A percentile compares a stretch with the other conserved stretches of the same genome.
These are phyloP conservation scores for Pseudodiploospora longispora DNA, from an alignment of 2,329 filamentous ascomycete genomes.

Conservation along the genomic window DNA sequence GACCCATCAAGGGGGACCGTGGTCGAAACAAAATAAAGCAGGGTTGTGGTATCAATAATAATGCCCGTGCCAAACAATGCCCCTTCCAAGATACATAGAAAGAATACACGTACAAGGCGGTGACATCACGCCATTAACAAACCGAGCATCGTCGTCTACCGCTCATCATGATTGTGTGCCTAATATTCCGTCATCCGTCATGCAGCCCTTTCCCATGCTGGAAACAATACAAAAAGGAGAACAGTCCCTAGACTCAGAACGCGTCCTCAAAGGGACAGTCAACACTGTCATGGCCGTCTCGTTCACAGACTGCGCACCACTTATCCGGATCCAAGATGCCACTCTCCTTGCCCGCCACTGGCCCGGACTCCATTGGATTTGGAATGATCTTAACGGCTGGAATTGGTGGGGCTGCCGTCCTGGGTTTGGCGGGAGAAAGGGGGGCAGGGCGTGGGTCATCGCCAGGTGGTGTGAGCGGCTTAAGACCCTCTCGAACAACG, in stretches of 20 bases:
- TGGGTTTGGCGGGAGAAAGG: conserved; percentile 43
- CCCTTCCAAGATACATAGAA: conserved; percentile 12
- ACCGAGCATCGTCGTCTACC: conserved; percentile 7
- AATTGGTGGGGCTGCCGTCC: conserved; percentile 28
- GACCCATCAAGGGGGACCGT: conserved; percentile 1
- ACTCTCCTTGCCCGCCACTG: conserved; percentile 70
- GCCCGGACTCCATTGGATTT: conserved; percentile 56
- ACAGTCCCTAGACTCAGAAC: conserved; percentile 36
- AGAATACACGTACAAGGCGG: conserved; percentile 9
- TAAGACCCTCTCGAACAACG: conserved; percentile 26
- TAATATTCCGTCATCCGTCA: neutral
- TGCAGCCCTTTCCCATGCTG: neutral
- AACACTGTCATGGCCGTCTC: conserved; percentile 92
- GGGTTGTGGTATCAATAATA: conserved; percentile 27
- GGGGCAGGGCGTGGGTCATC: conserved; percentile 46
- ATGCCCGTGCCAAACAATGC: conserved; percentile 21
- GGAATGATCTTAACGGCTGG: conserved; percentile 43
- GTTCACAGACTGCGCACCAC: conserved; percentile 96
- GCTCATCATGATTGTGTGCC: conserved; percentile 4
- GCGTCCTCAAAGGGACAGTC: conserved; percentile 89
- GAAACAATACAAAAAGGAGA: neutral
- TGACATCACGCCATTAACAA: conserved; percentile 13
- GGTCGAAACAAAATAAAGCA: conserved; percentile 16
- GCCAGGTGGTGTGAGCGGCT: conserved; percentile 29
- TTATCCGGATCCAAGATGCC: conserved; percentile 74